Percentiles rank a stretch among this genome's conserved stretches.
Evolutionary conservation across 495 filamentous ascomycete genomes (phyloP).

Genomic region (Cladorrhinum samala): DNA sequence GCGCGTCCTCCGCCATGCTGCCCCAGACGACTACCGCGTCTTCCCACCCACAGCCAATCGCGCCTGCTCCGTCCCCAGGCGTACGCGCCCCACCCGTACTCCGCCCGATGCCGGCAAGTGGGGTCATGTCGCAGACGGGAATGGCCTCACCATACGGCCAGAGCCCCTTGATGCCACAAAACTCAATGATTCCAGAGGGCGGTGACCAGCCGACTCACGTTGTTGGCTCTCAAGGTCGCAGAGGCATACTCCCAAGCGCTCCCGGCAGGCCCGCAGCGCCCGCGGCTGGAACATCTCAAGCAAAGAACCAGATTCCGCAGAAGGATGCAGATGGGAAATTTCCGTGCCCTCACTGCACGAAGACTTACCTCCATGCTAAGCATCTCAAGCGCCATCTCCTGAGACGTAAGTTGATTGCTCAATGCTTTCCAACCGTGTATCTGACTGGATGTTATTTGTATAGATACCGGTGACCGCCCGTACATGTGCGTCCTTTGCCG

Average conservation of each 20-base stretch:
- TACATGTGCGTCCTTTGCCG: conserved; percentile 96
- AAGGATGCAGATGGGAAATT: conserved; percentile 97
- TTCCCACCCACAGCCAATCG: conserved; percentile 65
- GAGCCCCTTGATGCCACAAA: conserved; percentile 39
- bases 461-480: conserved; percentile 92
- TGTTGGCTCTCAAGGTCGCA: conserved; percentile 83
- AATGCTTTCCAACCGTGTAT: conserved; percentile 14
- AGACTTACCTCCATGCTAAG: conserved; percentile 96
- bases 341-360: conserved; percentile 93
- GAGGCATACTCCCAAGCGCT: conserved; percentile 85
- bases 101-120: conserved; percentile 59
- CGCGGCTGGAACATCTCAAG: conserved; percentile 51
- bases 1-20: conserved; percentile 55
- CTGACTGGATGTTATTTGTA: conserved; percentile 18
- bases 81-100: conserved; percentile 48
- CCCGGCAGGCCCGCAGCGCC: conserved; percentile 68
- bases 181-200: conserved; percentile 39
- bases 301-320: conserved; percentile 74
- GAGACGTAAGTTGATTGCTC: conserved; percentile 64
- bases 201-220: conserved; percentile 72
- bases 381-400: conserved; percentile 94
- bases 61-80: conserved; percentile 58
- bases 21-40: conserved; percentile 59
- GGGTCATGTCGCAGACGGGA: conserved; percentile 45
- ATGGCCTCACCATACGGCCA: conserved; percentile 46